Percentiles rank a stretch among this genome's conserved stretches.
Evolutionary conservation across 371 early-diverging fungal species (phyloP).

Genomic region (Rhizoclosmatium hyalinum): DNA sequence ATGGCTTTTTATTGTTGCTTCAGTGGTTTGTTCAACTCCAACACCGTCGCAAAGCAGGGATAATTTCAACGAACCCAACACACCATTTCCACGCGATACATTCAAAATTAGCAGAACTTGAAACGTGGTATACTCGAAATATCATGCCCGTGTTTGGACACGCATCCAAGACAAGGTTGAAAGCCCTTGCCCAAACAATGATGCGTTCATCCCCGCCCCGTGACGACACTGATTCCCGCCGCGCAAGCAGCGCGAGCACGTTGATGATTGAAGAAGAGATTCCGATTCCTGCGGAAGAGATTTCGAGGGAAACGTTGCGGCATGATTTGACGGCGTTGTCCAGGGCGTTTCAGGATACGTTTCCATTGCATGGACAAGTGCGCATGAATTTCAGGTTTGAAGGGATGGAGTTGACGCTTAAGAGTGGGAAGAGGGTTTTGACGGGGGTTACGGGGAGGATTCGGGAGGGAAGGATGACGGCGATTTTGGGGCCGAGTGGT

Average conservation of each 20-base stretch:
- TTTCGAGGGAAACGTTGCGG: slow-evolving; percentile 1
- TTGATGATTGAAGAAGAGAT: background rate
- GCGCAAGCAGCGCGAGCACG: background rate
- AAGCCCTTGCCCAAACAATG: background rate
- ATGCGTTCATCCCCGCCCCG: background rate
- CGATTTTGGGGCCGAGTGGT: slow-evolving; percentile 85
- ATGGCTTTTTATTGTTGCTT: slow-evolving; percentile 13
- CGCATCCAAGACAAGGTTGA: background rate
- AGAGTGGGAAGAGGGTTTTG: slow-evolving; percentile 63
- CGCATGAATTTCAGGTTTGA: slow-evolving; percentile 51
- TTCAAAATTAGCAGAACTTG: too few relatives aligned
- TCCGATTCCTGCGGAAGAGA: slow-evolving; percentile 13
- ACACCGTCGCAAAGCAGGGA: background rate
- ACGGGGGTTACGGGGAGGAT: slow-evolving; percentile 53
- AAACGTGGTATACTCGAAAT: background rate
- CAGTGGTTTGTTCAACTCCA: background rate
- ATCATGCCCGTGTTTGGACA: background rate
- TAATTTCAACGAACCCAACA: too few relatives aligned
- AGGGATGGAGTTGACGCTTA: slow-evolving; percentile 56
- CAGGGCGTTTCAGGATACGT: slow-evolving; percentile 4
- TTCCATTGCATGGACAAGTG: slow-evolving; percentile 13
- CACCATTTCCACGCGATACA: too few relatives aligned
- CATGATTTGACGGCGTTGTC: slow-evolving; percentile 17
- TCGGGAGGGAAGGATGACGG: slow-evolving; percentile 61
- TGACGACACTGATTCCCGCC: background rate